phyloP scores from a whole-genome alignment of 1,284 basidiomycete species.

The Coniferiporia sulphurascens region DNA sequence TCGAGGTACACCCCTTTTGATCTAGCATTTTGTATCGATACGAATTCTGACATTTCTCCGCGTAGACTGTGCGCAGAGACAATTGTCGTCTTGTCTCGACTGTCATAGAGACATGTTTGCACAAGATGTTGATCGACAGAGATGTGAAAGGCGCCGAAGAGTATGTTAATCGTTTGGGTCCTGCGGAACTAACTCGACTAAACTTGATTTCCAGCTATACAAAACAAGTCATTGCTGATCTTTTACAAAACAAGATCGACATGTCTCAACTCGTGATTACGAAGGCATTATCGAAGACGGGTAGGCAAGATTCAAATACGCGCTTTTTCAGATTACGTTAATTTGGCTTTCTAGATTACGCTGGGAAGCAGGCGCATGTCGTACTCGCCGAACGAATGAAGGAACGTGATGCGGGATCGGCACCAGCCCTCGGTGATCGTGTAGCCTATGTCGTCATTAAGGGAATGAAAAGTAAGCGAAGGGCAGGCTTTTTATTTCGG shows the following conservation, averaged over 20 bases:
- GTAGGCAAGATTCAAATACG: slow-evolving; percentile 35
- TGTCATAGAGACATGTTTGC: slow-evolving; percentile 93
- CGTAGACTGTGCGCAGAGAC: slow-evolving; percentile 89
- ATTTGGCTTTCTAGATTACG: slow-evolving; percentile 55
- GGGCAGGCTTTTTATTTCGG: background rate
- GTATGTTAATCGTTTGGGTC: slow-evolving; percentile 40
- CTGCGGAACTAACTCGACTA: background rate
- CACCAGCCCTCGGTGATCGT: slow-evolving; percentile 89
- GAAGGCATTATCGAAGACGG: slow-evolving; percentile 86
- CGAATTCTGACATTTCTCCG: slow-evolving; percentile 2
- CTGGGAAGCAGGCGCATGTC: slow-evolving; percentile 90
- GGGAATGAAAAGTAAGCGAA: slow-evolving; percentile 73
- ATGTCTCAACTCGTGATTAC: slow-evolving; percentile 98
- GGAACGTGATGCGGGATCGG: slow-evolving; percentile 90
- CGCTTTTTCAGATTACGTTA: background rate
- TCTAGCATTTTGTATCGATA: background rate
- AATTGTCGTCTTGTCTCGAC: slow-evolving; percentile 95
- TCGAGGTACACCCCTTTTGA: slow-evolving; percentile 62
- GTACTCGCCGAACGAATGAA: slow-evolving; percentile 94
- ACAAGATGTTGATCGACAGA: slow-evolving; percentile 93
- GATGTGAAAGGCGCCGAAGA: slow-evolving; percentile 90
- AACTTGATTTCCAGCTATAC: slow-evolving; percentile 59
- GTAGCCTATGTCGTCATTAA: slow-evolving; percentile 98
- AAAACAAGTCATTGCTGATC: slow-evolving; percentile 87
- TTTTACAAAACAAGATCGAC: slow-evolving; percentile 93